phyloP scores from a whole-genome alignment of 306 rosid genomes.

The Quercus alba region DNA sequence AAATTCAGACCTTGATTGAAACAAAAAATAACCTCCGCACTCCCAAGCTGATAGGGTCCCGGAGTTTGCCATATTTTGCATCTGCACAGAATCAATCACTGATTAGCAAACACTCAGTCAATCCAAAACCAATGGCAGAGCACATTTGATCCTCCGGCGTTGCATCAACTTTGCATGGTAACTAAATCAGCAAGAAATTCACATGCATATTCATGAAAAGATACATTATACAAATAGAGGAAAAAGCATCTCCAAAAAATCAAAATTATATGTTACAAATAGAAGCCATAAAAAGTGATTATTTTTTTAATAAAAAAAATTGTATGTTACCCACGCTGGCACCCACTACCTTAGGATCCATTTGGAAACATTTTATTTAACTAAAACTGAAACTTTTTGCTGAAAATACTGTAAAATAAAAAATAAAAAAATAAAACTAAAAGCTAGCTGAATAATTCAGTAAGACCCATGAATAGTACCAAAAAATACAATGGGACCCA shows the following conservation, averaged over 20 bases:
- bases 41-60: conserved; percentile 39
- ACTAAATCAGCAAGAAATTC: neutral
- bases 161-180: neutral
- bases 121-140: neutral
- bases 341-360: neutral
- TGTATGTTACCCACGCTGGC: neutral
- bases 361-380: too few species aligned
- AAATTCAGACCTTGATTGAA: conserved; percentile 29
- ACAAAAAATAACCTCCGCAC: conserved; percentile 41
- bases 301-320: neutral
- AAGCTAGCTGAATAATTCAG: too few species aligned
- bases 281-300: neutral
- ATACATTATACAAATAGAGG: neutral
- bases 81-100: conserved; percentile 16
- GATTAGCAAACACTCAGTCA: neutral
- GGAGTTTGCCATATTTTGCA: neutral
- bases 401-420: too few species aligned
- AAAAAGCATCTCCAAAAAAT: neutral
- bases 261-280: neutral
- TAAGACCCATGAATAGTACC: fast-evolving
- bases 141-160: neutral
- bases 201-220: neutral
- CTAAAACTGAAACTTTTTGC: too few species aligned
- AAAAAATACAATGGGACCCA: too few species aligned
- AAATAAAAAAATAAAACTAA: too few species aligned